Base-by-base conservation (phyloP, 2,329 filamentous ascomycete genomes). In the Pseudogymnoascus sp. region DNA sequence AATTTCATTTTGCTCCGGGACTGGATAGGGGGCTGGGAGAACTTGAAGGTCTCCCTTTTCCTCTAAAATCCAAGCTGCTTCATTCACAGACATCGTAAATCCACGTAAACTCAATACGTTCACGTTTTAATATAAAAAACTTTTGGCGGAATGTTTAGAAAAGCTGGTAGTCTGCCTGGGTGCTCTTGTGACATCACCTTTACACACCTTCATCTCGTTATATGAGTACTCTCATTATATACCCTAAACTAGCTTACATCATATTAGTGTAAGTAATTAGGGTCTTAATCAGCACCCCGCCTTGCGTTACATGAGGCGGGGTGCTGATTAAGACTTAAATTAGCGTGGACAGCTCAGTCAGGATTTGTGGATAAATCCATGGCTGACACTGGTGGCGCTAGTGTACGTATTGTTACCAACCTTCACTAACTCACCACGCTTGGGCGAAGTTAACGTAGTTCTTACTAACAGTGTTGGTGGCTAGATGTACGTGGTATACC, bases 1-100 rank as follows among this genome's bases (percentile, higher is more conserved):
- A 25, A 81, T 70, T 64, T 80, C 71, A 41, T 73, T 71, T 1
- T 69, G 64, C 0, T 71, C 73, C 0, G 78, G 74, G 11, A 69
- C 64, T 0, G 73, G 73, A 54, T 75, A 75, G 1, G 77, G 74
- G 3, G 76, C 77, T 6, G 72, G 67, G 0, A 69, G 65, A 51
- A 80, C 75, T 39, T 73, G 66, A 13, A 76, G 68, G 63, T 65
- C 65, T 70, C 74, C 71, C 65, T 75, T 66, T 64, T 71, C 68
- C 63, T 74, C 48, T 62, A 65, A 43, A 8, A 66, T 37, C 69
- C 69, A 72, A 21, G 70, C 70, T 19, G 69, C 70, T 64, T 68
- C 19, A 48, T 70, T 70, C 6, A 19, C 25, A 10, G 61, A 13
- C 61, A 67, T 67, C 39, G 39, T 41, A 41, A 41, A 41, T 16